These are phyloP conservation scores for Selenicereus undatus DNA, from an alignment of 148 eudicot species.

Conservation along the genomic window DNA sequence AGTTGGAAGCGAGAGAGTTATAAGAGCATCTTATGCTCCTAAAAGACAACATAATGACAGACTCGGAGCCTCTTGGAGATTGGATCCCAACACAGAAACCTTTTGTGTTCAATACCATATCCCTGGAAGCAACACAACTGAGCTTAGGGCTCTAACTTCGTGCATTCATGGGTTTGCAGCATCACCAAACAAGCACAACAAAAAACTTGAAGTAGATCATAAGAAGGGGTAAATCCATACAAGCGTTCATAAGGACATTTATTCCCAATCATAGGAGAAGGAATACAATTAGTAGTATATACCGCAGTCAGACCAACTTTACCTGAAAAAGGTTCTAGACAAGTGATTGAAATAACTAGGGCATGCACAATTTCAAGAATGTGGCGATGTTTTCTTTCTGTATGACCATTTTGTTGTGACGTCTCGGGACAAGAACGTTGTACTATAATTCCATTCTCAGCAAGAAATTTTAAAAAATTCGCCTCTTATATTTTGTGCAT, in stretches of 20 bases:
- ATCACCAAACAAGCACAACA: not conserved
- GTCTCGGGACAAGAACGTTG: too few relatives aligned
- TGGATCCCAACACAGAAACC: too few relatives aligned
- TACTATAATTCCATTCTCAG: too few relatives aligned
- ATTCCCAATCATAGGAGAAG: not conserved
- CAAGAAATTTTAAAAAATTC: too few relatives aligned
- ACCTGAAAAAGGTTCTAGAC: not conserved
- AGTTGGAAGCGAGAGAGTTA: not conserved
- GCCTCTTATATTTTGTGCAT: too few relatives aligned
- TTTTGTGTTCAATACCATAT: too few relatives aligned
- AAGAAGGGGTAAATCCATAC: not conserved
- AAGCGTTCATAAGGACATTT: not conserved
- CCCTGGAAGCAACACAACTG: not conserved
- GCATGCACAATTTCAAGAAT: too few relatives aligned
- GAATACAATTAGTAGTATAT: not conserved
- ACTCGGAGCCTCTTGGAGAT: too few relatives aligned
- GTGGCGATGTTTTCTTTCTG: too few relatives aligned
- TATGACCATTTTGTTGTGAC: too few relatives aligned
- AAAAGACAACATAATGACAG: too few relatives aligned
- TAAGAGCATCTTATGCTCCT: too few relatives aligned
- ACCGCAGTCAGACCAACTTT: not conserved
- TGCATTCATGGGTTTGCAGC: not conserved
- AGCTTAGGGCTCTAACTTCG: not conserved
- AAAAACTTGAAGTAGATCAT: not conserved
- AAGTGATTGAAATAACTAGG: not conserved